These are phyloP conservation scores for Calamus simplicifolius DNA, from an alignment of 176 grass and related monocot species.

Conservation along the genomic window DNA sequence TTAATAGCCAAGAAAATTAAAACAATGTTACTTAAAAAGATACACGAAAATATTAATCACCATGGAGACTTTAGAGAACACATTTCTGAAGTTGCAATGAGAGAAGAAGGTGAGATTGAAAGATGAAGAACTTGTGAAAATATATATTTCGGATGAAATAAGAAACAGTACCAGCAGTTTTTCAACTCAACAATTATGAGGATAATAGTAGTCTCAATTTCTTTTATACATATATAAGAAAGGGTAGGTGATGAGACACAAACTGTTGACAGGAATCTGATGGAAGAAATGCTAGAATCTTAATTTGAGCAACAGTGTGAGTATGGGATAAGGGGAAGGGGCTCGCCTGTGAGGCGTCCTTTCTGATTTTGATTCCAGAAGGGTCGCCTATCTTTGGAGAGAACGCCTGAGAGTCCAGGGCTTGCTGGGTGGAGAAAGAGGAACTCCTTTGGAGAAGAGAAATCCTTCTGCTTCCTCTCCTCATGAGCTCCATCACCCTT, in stretches of 20 bases:
- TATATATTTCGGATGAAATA: too few relatives aligned
- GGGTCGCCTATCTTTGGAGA: constrained; percentile 16
- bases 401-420: constrained; percentile 10
- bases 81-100: too few relatives aligned
- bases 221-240: too few relatives aligned
- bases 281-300: too few relatives aligned
- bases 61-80: neutral
- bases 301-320: neutral
- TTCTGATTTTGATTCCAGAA: constrained; percentile 45
- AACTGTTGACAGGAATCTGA: too few relatives aligned
- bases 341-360: constrained; percentile 42
- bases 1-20: neutral
- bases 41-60: neutral
- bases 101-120: too few relatives aligned
- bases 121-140: too few relatives aligned
- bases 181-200: too few relatives aligned
- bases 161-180: too few relatives aligned
- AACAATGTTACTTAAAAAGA: neutral
- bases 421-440: constrained; percentile 38
- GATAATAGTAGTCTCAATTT: too few relatives aligned
- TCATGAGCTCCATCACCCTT: constrained; percentile 27
- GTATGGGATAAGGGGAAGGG: neutral
- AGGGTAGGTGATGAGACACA: too few relatives aligned
- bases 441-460: constrained; percentile 2
- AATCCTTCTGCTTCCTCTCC: constrained; percentile 15